A percentile compares a stretch with the other conserved stretches of the same genome.
These are phyloP conservation scores for Hanseniaspora meyeri DNA, from an alignment of 805 yeast genomes.

Conservation along the genomic window DNA sequence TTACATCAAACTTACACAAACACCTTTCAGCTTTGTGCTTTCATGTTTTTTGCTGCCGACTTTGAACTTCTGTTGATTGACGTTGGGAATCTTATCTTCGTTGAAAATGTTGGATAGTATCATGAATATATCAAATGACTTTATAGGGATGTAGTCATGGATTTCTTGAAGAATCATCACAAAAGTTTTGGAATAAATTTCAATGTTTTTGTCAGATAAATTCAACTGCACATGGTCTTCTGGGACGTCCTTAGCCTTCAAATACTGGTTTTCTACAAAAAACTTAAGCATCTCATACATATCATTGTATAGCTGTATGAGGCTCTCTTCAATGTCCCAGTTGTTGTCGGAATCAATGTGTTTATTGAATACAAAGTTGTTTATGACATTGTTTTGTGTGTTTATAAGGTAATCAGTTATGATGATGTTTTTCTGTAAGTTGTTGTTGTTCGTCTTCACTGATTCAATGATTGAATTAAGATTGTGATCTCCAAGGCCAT, in stretches of 20 bases:
- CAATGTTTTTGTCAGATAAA: neutral
- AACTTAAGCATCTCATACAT: conserved; percentile 12
- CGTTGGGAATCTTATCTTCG: conserved; percentile 22
- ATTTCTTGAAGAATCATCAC: conserved; percentile 3
- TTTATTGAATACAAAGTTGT: conserved; percentile 1
- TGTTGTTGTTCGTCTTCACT: neutral
- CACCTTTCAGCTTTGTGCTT: conserved; percentile 22
- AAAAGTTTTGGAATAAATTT: conserved; percentile 8
- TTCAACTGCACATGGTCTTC: neutral
- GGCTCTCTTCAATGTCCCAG: conserved; percentile 12
- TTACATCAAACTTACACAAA: conserved; percentile 24
- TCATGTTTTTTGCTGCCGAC: conserved; percentile 20
- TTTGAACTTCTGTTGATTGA: conserved; percentile 19
- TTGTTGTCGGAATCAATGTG: conserved; percentile 3
- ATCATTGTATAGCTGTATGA: conserved; percentile 11
- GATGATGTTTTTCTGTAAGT: neutral
- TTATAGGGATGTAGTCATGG: conserved; percentile 17
- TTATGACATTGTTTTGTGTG: neutral
- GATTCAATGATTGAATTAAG: neutral
- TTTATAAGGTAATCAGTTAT: neutral
- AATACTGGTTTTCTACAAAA: conserved; percentile 9
- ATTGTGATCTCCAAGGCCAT: neutral
- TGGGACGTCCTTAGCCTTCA: neutral
- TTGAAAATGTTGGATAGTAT: conserved; percentile 20
- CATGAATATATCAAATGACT: conserved; percentile 23